These are phyloP conservation scores for Odontarrhena argentea DNA, from an alignment of 345 rosid genomes.

Conservation along the genomic window DNA sequence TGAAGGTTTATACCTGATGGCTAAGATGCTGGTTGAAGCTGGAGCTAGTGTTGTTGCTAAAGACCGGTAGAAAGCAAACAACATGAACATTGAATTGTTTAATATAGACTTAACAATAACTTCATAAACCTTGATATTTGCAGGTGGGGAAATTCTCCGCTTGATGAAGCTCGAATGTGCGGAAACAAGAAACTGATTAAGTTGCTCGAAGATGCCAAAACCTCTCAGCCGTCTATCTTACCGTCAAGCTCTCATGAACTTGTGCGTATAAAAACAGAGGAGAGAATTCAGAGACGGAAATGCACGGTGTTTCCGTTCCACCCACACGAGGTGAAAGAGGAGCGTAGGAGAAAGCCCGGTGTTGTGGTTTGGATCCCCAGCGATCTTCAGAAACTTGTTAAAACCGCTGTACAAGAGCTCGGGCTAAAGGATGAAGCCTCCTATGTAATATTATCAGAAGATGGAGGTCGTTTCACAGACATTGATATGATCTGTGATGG, in stretches of 20 bases:
- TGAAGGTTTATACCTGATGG: conserved; percentile 76
- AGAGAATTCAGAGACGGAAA: conserved; percentile 48
- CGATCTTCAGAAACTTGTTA: conserved; percentile 57
- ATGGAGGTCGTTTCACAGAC: conserved; percentile 69
- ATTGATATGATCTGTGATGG: conserved; percentile 69
- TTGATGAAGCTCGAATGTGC: conserved; percentile 67
- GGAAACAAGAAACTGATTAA: conserved; percentile 85
- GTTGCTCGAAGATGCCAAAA: conserved; percentile 71
- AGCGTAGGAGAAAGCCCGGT: conserved; percentile 53
- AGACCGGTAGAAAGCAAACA: conserved; percentile 63
- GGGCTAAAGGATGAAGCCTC: conserved; percentile 39
- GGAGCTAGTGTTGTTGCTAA: conserved; percentile 76
- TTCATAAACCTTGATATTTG: conserved; percentile 3
- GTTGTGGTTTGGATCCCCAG: conserved; percentile 70
- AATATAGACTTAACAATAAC: neutral
- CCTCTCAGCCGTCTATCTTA: conserved; percentile 46
- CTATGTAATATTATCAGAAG: conserved; percentile 60
- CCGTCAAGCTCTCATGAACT: conserved; percentile 40
- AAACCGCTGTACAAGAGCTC: conserved; percentile 55
- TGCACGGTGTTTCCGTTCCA: conserved; percentile 80
- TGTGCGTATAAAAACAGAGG: conserved; percentile 39
- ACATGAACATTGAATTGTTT: neutral
- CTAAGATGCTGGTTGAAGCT: conserved; percentile 72
- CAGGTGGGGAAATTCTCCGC: conserved; percentile 91
- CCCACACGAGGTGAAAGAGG: conserved; percentile 57